These are phyloP conservation scores for Conringia planisiliqua DNA, from an alignment of 345 rosid species.

Conservation along the genomic window DNA sequence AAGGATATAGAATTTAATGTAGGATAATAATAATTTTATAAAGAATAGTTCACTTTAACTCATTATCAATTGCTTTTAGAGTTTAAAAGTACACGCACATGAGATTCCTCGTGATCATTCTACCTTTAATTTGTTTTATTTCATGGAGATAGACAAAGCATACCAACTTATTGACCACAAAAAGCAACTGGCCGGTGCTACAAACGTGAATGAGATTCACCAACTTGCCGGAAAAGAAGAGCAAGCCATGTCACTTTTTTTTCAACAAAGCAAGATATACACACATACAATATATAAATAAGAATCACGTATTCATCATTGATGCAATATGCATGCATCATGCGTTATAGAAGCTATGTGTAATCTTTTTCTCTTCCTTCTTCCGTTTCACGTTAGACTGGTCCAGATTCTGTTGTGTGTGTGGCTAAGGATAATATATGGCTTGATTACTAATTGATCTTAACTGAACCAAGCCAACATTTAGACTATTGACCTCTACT, in stretches of 20 bases:
- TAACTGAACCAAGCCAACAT: not conserved
- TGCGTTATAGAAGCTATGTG: not conserved
- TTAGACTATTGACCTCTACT: too few relatives aligned
- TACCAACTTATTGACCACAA: not conserved
- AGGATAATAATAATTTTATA: too few relatives aligned
- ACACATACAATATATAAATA: not conserved
- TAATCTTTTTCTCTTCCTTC: not conserved
- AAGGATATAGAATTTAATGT: too few relatives aligned
- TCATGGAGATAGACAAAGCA: not conserved
- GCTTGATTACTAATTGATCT: not conserved
- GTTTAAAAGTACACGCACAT: not conserved
- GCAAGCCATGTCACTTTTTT: not conserved
- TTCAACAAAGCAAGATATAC: not conserved
- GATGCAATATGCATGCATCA: not conserved
- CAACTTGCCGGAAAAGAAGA: slow-evolving; percentile 4
- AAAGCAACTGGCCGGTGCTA: not conserved
- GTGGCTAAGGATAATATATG: not conserved
- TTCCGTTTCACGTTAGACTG: not conserved
- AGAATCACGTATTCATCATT: not conserved
- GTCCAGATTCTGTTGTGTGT: not conserved
- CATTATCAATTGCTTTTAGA: not conserved
- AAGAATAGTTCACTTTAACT: not conserved
- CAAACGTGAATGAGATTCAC: not conserved
- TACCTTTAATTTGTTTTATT: not conserved
- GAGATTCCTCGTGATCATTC: not conserved